Base-by-base conservation (phyloP, 495 filamentous ascomycete genomes). In the Penicillium macrosclerotiorum region DNA sequence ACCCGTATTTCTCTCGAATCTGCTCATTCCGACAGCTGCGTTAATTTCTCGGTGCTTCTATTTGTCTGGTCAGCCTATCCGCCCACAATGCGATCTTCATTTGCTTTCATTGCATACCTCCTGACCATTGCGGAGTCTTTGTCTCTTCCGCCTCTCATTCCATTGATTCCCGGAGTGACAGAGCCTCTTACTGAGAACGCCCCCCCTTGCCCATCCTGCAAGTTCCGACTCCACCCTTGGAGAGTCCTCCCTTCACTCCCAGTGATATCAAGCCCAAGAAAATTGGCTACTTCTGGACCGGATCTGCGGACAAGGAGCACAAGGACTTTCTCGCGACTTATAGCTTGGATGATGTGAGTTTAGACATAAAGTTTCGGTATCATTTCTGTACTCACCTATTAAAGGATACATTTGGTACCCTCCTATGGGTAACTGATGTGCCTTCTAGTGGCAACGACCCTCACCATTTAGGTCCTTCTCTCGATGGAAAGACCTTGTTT, bases 241-340 rank as follows among this genome's bases (percentile, higher is more conserved):
- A 69, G 13, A 79, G 75, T 37, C 74, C 74, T 16, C 78, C 76
- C 5, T 81, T 79, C 42, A 68, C 62, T 31, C 59, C 67, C 4
- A 78, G 76, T 54, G 59, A 76, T 29, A 75, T 83, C 49, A 73
- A 74, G 63, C 80, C 80, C 29, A 83, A 83, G 76, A 84, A 83
- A 65, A 80, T 84, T 48, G 80, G 79, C 3, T 83, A 80, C 60
- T 83, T 82, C 62, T 84, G 77, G 76, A 80, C 78, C 41, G 80
- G 72, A 24, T 67, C 79, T 9, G 79, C 73, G 14, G 80, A 84
- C 56, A 82, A 82, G 53, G 42, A 70, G 37, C 79, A 83, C 61
- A 75, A 74, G 48, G 80, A 84, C 49, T 84, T 84, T 60, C 59
- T 84, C 20, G 79, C 76, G 4, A 77, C 78, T 5, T 76, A 79